These are phyloP conservation scores for Phaeosphaeriaceae sp. DNA, from an alignment of 2,329 filamentous ascomycete species.

Conservation along the genomic window DNA sequence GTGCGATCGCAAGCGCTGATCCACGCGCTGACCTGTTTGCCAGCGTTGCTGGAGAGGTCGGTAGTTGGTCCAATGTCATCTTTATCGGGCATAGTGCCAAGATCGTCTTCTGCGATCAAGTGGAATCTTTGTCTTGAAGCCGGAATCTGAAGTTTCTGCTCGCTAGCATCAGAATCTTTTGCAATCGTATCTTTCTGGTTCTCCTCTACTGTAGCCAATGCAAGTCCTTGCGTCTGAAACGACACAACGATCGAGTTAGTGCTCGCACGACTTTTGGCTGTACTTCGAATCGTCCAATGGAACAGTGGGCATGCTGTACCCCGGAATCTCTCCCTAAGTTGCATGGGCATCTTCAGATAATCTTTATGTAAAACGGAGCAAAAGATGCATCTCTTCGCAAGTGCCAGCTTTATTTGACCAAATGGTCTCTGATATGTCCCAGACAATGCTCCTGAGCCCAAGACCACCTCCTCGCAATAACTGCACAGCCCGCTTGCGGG, in stretches of 20 bases:
- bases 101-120: slow-evolving; percentile 13
- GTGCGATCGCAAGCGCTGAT: slow-evolving; percentile 18
- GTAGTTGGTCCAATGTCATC: slow-evolving; percentile 10
- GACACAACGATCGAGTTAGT: slow-evolving; percentile 13
- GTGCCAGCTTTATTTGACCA: neutral
- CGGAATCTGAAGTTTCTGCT: slow-evolving; percentile 1
- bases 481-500: neutral
- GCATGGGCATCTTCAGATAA: neutral
- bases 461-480: neutral
- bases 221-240: slow-evolving; percentile 9
- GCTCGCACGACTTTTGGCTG: slow-evolving; percentile 15
- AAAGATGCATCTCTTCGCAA: slow-evolving; percentile 10
- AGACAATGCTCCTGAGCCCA: neutral
- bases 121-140: slow-evolving; percentile 9
- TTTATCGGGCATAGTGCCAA: slow-evolving; percentile 4
- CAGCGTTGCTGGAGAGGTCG: neutral
- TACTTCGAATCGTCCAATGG: slow-evolving; percentile 19
- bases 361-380: slow-evolving; percentile 12
- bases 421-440: neutral
- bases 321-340: neutral
- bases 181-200: neutral
- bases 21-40: slow-evolving; percentile 11
- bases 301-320: slow-evolving; percentile 5
- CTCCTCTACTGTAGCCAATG: neutral
- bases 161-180: neutral